A percentile compares a stretch with the other conserved stretches of the same genome.
Evolutionary conservation across 2,329 filamentous ascomycete genomes (phyloP).

Genomic region (Sphaerulina populicola): DNA sequence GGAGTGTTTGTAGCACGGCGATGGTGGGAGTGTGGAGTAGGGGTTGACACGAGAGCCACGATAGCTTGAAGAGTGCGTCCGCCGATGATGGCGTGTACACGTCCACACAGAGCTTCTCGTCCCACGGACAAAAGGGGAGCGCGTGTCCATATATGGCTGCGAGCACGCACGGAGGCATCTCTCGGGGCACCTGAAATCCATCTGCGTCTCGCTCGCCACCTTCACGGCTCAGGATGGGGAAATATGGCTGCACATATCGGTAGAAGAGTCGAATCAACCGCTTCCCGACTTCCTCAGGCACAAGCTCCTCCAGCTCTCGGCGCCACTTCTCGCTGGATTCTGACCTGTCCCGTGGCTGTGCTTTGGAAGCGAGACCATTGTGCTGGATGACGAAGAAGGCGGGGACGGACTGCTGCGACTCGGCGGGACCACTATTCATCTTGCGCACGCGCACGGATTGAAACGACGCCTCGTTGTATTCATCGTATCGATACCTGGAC

Average conservation of each 20-base stretch:
- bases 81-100: conserved; percentile 31
- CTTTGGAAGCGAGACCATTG: conserved; percentile 31
- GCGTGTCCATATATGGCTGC: conserved; percentile 40
- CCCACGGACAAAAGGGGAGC: conserved; percentile 40
- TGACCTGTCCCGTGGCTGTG: conserved; percentile 28
- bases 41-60: conserved; percentile 29
- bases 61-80: conserved; percentile 29
- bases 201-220: conserved; percentile 28
- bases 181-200: conserved; percentile 28
- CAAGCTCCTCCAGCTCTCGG: conserved; percentile 28
- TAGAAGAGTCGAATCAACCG: conserved; percentile 37
- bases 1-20: conserved; percentile 28
- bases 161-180: conserved; percentile 34
- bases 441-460: conserved; percentile 29
- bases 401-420: conserved; percentile 23
- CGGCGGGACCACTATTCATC: conserved; percentile 23
- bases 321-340: conserved; percentile 25
- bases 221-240: conserved; percentile 37
- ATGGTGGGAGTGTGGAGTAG: conserved; percentile 30
- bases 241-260: conserved; percentile 40
- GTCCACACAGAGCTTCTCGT: conserved; percentile 34
- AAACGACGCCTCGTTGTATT: conserved; percentile 31
- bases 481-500: conserved; percentile 30
- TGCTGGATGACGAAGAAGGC: conserved; percentile 33
- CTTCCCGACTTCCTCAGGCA: conserved; percentile 30